A percentile compares a stretch with the other conserved stretches of the same genome.
These are phyloP conservation scores for Apiospora aurea DNA, from an alignment of 2,329 filamentous ascomycete genomes.

Conservation along the genomic window DNA sequence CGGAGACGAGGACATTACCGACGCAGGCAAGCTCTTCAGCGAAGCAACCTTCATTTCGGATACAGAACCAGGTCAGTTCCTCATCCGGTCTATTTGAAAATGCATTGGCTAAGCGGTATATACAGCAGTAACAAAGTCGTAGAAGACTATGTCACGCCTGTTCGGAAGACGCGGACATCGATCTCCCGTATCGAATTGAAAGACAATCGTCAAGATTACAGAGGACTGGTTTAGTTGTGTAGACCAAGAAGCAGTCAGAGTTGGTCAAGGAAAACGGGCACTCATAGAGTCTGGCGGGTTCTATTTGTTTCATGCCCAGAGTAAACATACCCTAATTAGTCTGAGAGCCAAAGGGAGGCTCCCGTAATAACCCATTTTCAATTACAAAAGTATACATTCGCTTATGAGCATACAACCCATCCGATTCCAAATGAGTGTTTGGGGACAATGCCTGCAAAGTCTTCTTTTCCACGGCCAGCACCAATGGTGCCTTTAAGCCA, in stretches of 20 bases:
- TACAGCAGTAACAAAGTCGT: conserved; percentile 15
- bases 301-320: background rate
- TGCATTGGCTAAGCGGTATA: background rate
- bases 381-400: background rate
- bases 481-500: too few species aligned
- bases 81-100: background rate
- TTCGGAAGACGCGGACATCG: background rate
- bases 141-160: conserved; percentile 7
- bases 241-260: background rate
- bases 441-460: background rate
- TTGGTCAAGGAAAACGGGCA: background rate
- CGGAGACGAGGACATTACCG: conserved; percentile 78
- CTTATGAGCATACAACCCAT: background rate
- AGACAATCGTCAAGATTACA: background rate
- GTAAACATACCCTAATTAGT: conserved; percentile 21
- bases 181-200: background rate
- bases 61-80: conserved; percentile 22
- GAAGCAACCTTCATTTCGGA: conserved; percentile 97
- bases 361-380: background rate
- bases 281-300: background rate
- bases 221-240: background rate
- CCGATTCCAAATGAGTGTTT: background rate
- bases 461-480: too few species aligned
- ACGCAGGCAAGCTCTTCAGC: conserved; percentile 80
- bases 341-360: conserved; percentile 7